A percentile compares a stretch with the other conserved stretches of the same genome.
Conservation (phyloP, 1,284 basidiomycete genomes). For the Neotropicomus parvogracilis region DNA sequence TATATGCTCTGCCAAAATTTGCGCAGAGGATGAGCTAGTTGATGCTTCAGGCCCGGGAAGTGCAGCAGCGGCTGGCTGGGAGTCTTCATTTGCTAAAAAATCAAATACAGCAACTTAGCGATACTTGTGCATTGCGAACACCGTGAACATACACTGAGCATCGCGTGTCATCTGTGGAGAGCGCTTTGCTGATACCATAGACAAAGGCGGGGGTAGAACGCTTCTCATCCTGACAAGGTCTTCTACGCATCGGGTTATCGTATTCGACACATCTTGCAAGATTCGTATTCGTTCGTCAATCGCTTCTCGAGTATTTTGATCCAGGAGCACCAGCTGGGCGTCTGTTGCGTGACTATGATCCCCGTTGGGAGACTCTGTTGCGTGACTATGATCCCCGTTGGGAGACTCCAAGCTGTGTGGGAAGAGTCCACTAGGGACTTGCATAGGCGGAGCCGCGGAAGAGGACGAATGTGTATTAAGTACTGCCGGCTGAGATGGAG, state of each 20-base stretch:
- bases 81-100: conserved; percentile 4
- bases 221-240: conserved; percentile 75
- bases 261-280: conserved; percentile 69
- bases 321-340: conserved; percentile 57
- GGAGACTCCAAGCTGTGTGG: conserved; percentile 7
- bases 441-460: not conserved
- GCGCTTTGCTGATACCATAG: conserved; percentile 1
- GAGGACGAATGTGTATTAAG: conserved; percentile 3
- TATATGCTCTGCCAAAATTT: conserved; percentile 6
- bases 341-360: conserved; percentile 46
- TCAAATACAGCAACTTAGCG: conserved; percentile 4
- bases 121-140: not conserved
- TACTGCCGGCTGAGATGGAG: conserved; percentile 4
- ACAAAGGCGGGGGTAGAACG: conserved; percentile 46
- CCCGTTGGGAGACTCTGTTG: conserved; percentile 16
- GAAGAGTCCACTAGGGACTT: not conserved
- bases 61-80: not conserved
- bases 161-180: conserved; percentile 1
- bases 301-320: conserved; percentile 66
- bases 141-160: conserved; percentile 16
- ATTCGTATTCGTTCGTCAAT: conserved; percentile 79
- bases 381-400: conserved; percentile 30
- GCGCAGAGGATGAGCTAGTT: not conserved
- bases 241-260: conserved; percentile 67
- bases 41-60: conserved; percentile 2